Conservation (phyloP, 495 filamentous ascomycete species). For the Rhypophila decipiens region DNA sequence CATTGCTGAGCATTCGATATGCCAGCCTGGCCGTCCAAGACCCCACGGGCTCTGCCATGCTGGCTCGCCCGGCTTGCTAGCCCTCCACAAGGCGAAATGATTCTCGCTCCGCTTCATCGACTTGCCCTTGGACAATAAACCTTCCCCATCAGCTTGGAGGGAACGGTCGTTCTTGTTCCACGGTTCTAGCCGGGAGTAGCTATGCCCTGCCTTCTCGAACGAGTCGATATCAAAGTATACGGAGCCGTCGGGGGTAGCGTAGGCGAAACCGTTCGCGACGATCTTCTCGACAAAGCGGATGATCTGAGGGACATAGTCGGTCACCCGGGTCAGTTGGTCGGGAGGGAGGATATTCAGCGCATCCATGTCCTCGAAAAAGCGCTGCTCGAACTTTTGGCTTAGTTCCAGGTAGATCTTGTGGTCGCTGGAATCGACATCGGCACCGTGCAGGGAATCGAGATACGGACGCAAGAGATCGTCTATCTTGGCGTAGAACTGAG, state of each 20-base stretch:
- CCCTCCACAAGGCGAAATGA: slow-evolving; percentile 78
- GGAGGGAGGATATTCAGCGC: slow-evolving; percentile 57
- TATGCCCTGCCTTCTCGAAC: slow-evolving; percentile 62
- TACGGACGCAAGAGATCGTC: slow-evolving; percentile 57
- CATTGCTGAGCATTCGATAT: slow-evolving; percentile 86
- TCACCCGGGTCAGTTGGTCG: slow-evolving; percentile 4
- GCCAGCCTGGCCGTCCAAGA: slow-evolving; percentile 69
- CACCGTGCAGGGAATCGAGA: slow-evolving; percentile 51
- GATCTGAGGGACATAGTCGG: slow-evolving; percentile 4
- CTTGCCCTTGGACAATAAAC: slow-evolving; percentile 44
- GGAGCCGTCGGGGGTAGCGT: slow-evolving; percentile 7
- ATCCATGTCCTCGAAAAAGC: slow-evolving; percentile 65
- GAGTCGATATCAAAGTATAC: slow-evolving; percentile 55
- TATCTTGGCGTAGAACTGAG: slow-evolving; percentile 20
- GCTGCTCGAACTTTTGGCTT: slow-evolving; percentile 59
- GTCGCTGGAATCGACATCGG: slow-evolving; percentile 45
- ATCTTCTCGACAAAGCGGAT: slow-evolving; percentile 8
- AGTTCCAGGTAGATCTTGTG: slow-evolving; percentile 57
- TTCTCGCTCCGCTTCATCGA: slow-evolving; percentile 43
- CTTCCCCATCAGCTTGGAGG: slow-evolving; percentile 71
- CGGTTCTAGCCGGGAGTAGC: slow-evolving; percentile 61
- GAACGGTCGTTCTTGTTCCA: slow-evolving; percentile 61
- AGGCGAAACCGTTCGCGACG: slow-evolving; percentile 4
- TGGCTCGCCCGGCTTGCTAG: slow-evolving; percentile 70
- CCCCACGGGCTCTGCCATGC: slow-evolving; percentile 70